phyloP scores from a whole-genome alignment of 148 eudicot genomes.

The Rhododendron mucronatum region DNA sequence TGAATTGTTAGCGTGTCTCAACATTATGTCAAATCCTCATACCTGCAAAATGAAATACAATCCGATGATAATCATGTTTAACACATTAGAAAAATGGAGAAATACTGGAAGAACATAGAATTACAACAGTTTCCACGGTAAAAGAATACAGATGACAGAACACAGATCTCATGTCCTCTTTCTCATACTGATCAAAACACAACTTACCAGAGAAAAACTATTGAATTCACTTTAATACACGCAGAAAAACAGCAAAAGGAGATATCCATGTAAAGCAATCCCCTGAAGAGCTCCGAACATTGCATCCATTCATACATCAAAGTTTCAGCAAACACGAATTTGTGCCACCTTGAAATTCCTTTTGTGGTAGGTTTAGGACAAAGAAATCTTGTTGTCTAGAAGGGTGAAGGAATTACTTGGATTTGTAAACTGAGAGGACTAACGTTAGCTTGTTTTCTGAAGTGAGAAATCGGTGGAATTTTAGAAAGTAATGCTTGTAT shows the following conservation, averaged over 20 bases:
- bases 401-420: neutral
- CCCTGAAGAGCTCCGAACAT: neutral
- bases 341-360: neutral
- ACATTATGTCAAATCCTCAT: constrained; percentile 3
- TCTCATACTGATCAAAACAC: neutral
- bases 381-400: neutral
- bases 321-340: neutral
- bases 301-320: neutral
- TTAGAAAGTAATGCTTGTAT: neutral
- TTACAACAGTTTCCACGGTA: neutral
- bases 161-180: neutral
- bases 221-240: neutral
- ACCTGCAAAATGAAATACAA: constrained; percentile 6
- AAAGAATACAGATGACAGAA: neutral
- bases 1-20: neutral
- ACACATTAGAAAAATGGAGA: neutral
- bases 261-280: neutral
- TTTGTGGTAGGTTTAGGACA: neutral
- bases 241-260: neutral
- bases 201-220: neutral
- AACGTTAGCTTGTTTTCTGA: neutral
- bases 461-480: neutral
- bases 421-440: neutral
- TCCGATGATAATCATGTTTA: neutral
- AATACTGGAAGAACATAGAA: neutral